Percentiles rank a stretch among this genome's conserved stretches.
These are phyloP conservation scores for Trebouxia sp. DNA, from an alignment of 139 green algal genomes.

Conservation along the genomic window DNA sequence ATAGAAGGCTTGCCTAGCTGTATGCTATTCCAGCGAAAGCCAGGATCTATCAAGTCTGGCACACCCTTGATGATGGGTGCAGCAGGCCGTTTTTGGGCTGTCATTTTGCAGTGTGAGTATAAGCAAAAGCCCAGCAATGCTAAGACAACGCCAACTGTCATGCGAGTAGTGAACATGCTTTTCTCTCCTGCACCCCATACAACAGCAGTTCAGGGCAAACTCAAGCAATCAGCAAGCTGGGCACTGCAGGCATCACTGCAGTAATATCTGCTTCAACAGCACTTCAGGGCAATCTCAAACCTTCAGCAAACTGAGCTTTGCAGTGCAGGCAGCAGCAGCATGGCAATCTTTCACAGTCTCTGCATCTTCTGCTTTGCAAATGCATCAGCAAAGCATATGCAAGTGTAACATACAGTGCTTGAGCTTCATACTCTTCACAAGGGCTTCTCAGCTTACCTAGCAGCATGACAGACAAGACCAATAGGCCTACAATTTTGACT, in stretches of 20 bases:
- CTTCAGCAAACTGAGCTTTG: too few species aligned
- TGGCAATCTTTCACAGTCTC: too few species aligned
- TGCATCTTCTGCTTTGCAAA: too few species aligned
- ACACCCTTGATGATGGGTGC: slow-evolving; percentile 6
- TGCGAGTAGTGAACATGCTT: slow-evolving; percentile 11
- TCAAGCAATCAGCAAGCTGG: too few species aligned
- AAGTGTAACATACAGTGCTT: not conserved
- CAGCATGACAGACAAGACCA: slow-evolving; percentile 55
- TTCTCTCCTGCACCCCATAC: not conserved
- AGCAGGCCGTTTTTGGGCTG: not conserved
- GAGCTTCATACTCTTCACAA: not conserved
- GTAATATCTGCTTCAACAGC: too few species aligned
- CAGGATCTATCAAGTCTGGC: slow-evolving; percentile 12
- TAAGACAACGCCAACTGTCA: slow-evolving; percentile 9
- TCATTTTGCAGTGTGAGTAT: slow-evolving; percentile 17
- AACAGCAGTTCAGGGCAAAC: too few species aligned
- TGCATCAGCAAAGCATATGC: not conserved
- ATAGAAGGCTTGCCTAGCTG: not conserved
- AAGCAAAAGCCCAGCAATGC: not conserved
- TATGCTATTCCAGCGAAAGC: not conserved
- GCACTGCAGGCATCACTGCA: too few species aligned
- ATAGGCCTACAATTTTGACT: slow-evolving; percentile 61
- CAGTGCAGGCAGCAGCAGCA: too few species aligned
- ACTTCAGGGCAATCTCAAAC: too few species aligned
- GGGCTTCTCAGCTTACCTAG: slow-evolving; percentile 56